phyloP scores from a whole-genome alignment of 2,329 filamentous ascomycete species.

The Lachnellula occidentalis region DNA sequence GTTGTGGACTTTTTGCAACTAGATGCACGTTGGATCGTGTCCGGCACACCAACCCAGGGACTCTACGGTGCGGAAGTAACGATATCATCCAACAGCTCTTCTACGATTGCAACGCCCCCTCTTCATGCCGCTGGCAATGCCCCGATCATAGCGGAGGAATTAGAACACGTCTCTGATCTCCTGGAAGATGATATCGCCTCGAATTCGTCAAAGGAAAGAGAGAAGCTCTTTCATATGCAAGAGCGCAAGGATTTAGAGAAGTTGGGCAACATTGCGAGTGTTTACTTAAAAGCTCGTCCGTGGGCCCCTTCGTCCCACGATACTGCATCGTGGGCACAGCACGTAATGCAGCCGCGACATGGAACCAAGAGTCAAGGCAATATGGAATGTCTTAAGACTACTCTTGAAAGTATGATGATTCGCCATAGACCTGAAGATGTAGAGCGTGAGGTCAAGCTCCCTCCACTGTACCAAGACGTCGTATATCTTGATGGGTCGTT shows the following conservation, averaged over 20 bases:
- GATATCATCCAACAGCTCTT: conserved; percentile 9
- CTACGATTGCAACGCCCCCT: background rate
- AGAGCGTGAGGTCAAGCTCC: conserved; percentile 56
- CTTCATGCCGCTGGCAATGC: background rate
- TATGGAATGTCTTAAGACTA: conserved; percentile 57
- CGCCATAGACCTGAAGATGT: conserved; percentile 73
- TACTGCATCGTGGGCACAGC: conserved; percentile 63
- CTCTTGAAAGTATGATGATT: conserved; percentile 74
- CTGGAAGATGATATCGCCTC: conserved; percentile 24
- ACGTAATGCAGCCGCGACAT: conserved; percentile 58
- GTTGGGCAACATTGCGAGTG: conserved; percentile 57
- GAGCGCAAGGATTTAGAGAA: conserved; percentile 62
- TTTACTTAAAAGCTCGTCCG: conserved; percentile 71
- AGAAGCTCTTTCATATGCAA: conserved; percentile 33
- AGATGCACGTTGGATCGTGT: conserved; percentile 81
- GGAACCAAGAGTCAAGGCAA: conserved; percentile 48
- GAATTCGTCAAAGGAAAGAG: conserved; percentile 32
- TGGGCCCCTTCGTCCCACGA: conserved; percentile 63
- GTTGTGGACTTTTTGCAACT: conserved; percentile 52
- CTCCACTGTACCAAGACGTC: conserved; percentile 64
- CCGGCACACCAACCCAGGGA: conserved; percentile 81
- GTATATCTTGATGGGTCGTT: conserved; percentile 74
- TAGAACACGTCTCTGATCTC: background rate
- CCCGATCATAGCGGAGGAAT: background rate
- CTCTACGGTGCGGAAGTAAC: conserved; percentile 65